phyloP scores from a whole-genome alignment of 169 alveolate species.

The Plasmodium vivax region DNA sequence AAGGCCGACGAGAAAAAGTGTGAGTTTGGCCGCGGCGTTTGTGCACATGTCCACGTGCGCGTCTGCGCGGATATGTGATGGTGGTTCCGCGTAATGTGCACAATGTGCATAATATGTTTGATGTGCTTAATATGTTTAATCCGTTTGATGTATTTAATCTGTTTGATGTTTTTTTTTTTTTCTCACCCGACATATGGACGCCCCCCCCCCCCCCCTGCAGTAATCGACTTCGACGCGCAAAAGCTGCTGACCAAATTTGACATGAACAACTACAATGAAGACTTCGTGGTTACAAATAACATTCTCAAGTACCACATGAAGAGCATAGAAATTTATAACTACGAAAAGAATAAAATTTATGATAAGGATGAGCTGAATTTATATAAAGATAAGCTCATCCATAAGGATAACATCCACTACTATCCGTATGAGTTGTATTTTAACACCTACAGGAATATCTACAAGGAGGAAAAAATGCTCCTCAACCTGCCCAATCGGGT shows the following conservation, averaged over 20 bases:
- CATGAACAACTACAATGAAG: conserved; percentile 62
- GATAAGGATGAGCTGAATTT: conserved; percentile 54
- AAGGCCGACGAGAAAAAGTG: conserved; percentile 14
- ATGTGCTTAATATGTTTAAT: no score
- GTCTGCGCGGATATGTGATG: no score
- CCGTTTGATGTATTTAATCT: no score
- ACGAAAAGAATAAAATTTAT: conserved; percentile 53
- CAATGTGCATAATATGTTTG: no score
- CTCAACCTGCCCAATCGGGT: conserved; percentile 40
- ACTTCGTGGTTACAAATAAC: conserved; percentile 67
- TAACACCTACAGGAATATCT: conserved; percentile 67
- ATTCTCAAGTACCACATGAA: conserved; percentile 65
- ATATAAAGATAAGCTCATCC: conserved; percentile 56
- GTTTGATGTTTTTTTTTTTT: background rate
- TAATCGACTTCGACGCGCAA: conserved; percentile 29
- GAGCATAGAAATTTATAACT: conserved; percentile 58
- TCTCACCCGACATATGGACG: background rate
- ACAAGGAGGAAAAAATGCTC: conserved; percentile 66
- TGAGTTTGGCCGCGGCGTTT: background rate
- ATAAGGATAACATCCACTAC: conserved; percentile 46
- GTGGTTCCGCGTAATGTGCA: no score
- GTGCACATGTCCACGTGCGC: background rate
- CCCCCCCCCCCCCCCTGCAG: background rate
- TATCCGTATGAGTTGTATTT: conserved; percentile 72
- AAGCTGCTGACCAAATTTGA: conserved; percentile 34